Conservation (phyloP, 306 rosid genomes). For the Mimosa bimucronata region DNA sequence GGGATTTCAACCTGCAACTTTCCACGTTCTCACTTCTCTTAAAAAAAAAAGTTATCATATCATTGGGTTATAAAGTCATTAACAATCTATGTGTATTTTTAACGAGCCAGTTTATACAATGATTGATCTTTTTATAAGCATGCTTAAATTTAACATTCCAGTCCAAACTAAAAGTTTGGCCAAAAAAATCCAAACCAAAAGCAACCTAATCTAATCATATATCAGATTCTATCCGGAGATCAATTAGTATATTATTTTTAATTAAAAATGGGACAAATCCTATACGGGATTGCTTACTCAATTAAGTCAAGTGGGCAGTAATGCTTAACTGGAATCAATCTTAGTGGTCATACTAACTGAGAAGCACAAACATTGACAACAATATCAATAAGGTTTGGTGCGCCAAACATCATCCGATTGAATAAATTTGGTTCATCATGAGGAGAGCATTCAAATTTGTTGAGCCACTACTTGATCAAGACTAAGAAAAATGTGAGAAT, state of each 20-base stretch:
- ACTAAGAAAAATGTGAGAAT: not conserved
- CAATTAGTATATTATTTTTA: not conserved
- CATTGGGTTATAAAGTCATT: too few species aligned
- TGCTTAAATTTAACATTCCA: too few species aligned
- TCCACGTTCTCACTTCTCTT: too few species aligned
- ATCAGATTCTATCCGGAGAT: too few species aligned
- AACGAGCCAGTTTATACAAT: not conserved
- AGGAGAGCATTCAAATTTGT: constrained; percentile 32
- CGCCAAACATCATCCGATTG: constrained; percentile 16
- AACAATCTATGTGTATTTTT: too few species aligned
- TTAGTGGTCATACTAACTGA: not conserved
- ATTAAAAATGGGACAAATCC: not conserved
- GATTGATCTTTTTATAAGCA: not conserved
- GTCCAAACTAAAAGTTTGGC: too few species aligned
- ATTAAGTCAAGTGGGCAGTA: constrained; percentile 13
- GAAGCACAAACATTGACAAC: not conserved
- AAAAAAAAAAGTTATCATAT: too few species aligned
- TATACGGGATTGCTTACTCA: not conserved
- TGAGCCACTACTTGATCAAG: constrained; percentile 33
- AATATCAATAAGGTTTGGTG: constrained; percentile 16
- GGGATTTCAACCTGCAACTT: too few species aligned
- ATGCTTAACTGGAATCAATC: not conserved
- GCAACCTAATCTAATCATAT: too few species aligned
- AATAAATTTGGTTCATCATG: constrained; percentile 11
- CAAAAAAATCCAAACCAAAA: too few species aligned